Conservation (phyloP, 805 yeast genomes). For the Saccharomycopsis fermentans region DNA sequence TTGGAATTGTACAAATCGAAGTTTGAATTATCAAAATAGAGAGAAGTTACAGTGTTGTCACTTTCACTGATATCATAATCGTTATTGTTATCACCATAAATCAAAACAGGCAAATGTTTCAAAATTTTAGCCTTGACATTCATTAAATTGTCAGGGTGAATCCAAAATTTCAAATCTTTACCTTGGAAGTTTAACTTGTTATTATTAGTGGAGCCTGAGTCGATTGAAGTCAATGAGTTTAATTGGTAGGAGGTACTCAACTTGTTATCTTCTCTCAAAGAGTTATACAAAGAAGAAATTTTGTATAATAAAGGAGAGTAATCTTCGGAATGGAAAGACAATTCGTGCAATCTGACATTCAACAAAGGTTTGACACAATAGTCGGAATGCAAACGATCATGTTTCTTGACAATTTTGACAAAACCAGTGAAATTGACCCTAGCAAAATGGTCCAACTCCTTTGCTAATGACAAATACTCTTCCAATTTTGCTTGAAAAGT, state of each 20-base stretch:
- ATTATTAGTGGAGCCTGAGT: slow-evolving; percentile 23
- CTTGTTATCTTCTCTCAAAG: slow-evolving; percentile 56
- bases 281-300: slow-evolving; percentile 69
- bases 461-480: slow-evolving; percentile 60
- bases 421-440: slow-evolving; percentile 92
- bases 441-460: slow-evolving; percentile 81
- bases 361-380: slow-evolving; percentile 86
- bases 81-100: slow-evolving; percentile 46
- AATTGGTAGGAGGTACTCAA: slow-evolving; percentile 22
- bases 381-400: slow-evolving; percentile 79
- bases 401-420: slow-evolving; percentile 89
- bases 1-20: slow-evolving; percentile 84
- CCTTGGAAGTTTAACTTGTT: slow-evolving; percentile 28
- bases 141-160: slow-evolving; percentile 94
- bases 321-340: slow-evolving; percentile 93
- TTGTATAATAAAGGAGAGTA: slow-evolving; percentile 84
- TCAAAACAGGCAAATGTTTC: slow-evolving; percentile 86
- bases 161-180: slow-evolving; percentile 83
- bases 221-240: slow-evolving; percentile 27
- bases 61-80: slow-evolving; percentile 34
- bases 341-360: slow-evolving; percentile 73
- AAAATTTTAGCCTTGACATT: slow-evolving; percentile 93
- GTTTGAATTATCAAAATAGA: slow-evolving; percentile 76
- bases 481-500: slow-evolving; percentile 63
- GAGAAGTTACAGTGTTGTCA: slow-evolving; percentile 78